phyloP scores from a whole-genome alignment of 1,284 basidiomycete species.

The Ganoderma resinaceum region DNA sequence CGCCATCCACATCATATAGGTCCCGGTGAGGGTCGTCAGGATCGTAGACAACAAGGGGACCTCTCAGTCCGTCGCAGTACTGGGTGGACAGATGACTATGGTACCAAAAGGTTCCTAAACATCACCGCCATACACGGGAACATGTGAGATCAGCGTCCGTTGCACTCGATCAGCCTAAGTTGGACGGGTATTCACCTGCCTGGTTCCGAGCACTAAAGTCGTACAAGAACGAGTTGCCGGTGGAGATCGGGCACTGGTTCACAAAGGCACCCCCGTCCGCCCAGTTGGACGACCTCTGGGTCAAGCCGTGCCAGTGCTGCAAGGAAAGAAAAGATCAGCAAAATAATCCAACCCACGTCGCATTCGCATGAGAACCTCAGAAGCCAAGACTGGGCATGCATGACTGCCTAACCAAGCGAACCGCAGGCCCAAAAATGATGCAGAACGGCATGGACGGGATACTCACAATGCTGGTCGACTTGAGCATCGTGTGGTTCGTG shows the following conservation, averaged over 20 bases:
- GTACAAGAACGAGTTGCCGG: conserved; percentile 52
- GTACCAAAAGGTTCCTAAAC: conserved; percentile 34
- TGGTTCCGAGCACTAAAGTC: conserved; percentile 39
- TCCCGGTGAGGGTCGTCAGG: conserved; percentile 45
- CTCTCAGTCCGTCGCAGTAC: conserved; percentile 45
- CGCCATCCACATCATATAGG: conserved; percentile 52
- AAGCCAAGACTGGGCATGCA: neutral
- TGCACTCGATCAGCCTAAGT: neutral
- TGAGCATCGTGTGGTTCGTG: conserved; percentile 42
- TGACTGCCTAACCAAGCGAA: too few relatives aligned
- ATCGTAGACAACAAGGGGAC: conserved; percentile 51
- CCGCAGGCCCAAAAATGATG: neutral
- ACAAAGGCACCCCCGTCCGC: conserved; percentile 45
- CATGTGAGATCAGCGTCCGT: neutral
- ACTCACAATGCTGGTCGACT: conserved; percentile 44
- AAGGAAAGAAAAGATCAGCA: neutral
- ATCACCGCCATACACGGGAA: too few relatives aligned
- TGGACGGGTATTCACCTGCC: conserved; percentile 31
- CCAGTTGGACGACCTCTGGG: conserved; percentile 39
- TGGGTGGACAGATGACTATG: too few relatives aligned
- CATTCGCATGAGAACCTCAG: too few relatives aligned
- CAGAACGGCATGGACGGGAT: neutral
- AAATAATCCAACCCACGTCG: neutral
- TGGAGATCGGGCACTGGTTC: conserved; percentile 58
- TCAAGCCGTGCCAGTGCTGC: conserved; percentile 46